phyloP scores from a whole-genome alignment of 495 filamentous ascomycete species.

The Neurospora sp. region DNA sequence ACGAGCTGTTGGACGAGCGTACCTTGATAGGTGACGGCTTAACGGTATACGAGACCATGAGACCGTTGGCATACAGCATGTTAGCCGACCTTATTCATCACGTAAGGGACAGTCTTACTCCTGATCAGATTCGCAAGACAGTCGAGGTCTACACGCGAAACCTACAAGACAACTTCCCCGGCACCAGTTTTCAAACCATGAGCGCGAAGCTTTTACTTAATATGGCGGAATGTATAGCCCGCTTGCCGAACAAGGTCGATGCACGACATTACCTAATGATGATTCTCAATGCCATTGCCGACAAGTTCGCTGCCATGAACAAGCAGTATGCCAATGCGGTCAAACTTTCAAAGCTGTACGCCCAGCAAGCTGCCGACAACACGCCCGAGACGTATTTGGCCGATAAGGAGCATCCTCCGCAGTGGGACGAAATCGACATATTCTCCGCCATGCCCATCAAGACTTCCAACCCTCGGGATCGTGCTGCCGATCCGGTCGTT shows the following conservation, averaged over 20 bases:
- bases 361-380: conserved; percentile 54
- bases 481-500: conserved; percentile 82
- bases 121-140: conserved; percentile 85
- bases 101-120: conserved; percentile 72
- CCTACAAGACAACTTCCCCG: conserved; percentile 89
- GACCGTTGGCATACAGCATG: conserved; percentile 96
- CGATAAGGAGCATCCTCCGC: conserved; percentile 67
- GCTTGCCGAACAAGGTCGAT: conserved; percentile 80
- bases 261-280: conserved; percentile 93
- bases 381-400: conserved; percentile 71
- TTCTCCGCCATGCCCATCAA: conserved; percentile 95
- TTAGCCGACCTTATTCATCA: conserved; percentile 96
- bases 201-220: conserved; percentile 94
- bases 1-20: conserved; percentile 86
- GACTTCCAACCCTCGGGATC: conserved; percentile 83
- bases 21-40: conserved; percentile 92
- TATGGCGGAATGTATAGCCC: conserved; percentile 94
- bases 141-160: conserved; percentile 97
- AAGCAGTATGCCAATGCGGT: conserved; percentile 88
- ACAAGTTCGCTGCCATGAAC: conserved; percentile 98
- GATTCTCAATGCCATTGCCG: conserved; percentile 94
- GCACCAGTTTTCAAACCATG: conserved; percentile 99
- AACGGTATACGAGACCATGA: conserved; percentile 93
- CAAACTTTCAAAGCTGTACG: conserved; percentile 72
- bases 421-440: conserved; percentile 98